These are phyloP conservation scores for Bondarzewia mesenterica DNA, from an alignment of 1,284 basidiomycete genomes.

Conservation along the genomic window DNA sequence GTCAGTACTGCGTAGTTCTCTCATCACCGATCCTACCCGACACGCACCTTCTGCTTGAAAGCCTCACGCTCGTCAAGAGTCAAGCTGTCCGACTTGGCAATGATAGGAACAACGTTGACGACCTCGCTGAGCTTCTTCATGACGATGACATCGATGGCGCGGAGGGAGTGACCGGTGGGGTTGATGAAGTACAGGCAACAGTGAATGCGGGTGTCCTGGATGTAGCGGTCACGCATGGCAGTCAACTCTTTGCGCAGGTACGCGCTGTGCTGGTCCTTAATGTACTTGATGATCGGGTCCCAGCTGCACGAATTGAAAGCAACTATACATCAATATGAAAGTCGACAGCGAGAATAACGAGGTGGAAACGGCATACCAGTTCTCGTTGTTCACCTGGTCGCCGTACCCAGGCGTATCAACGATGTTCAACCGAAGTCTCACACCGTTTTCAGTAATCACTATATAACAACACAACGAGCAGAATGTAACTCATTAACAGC, in stretches of 20 bases:
- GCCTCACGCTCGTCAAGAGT: conserved; percentile 88
- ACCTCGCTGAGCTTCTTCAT: conserved; percentile 99
- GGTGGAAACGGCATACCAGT: conserved; percentile 55
- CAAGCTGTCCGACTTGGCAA: conserved; percentile 96
- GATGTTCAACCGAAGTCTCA: conserved; percentile 92
- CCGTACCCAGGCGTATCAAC: conserved; percentile 99
- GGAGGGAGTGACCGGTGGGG: conserved; percentile 89
- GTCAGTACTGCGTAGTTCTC: neutral
- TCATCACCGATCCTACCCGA: neutral
- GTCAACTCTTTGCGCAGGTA: conserved; percentile 99
- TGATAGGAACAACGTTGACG: conserved; percentile 97
- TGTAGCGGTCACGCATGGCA: conserved; percentile 97
- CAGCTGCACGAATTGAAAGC: conserved; percentile 47
- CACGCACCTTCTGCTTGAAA: conserved; percentile 83
- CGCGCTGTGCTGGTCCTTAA: conserved; percentile 98
- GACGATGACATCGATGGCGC: conserved; percentile 94
- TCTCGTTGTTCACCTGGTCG: conserved; percentile 98
- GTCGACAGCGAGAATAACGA: neutral
- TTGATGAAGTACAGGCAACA: conserved; percentile 99
- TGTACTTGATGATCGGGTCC: conserved; percentile 99
- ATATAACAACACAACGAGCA: conserved; percentile 4
- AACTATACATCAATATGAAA: neutral
- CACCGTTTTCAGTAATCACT: conserved; percentile 97
- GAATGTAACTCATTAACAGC: conserved; percentile 4
- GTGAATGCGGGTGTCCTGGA: conserved; percentile 97